Base-by-base conservation (phyloP, 164 flowering plant species). In the Euptelea pleiosperma region DNA sequence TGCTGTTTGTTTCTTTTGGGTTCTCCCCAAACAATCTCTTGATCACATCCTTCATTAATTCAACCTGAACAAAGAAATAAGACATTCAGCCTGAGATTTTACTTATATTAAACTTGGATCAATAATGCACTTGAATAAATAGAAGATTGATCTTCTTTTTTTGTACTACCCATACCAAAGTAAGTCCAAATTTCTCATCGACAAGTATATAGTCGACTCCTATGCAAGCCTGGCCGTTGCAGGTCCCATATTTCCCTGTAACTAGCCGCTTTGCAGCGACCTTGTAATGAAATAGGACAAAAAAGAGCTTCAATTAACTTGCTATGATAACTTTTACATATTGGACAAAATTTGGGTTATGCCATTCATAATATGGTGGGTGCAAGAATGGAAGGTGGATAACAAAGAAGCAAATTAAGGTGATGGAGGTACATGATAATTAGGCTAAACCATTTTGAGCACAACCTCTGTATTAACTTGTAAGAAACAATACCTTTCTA, bases 181-280 rank as follows among this genome's bases (percentile, higher is more conserved):
- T 31, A 15, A 80, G 52, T 28, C 81, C 84, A 40, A 62, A 72
- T 18, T 78, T 77, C 36, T 85, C 78, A 67, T 85, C 79, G 42
- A 86, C 86, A 3, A 91, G 78, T 48, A 89, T 18, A 73, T 88
- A 91, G 65, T 91, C 98, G 0, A 82, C 50, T 26, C 75, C 86
- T 46, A 91, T 61, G 51, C 98, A 91, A 7, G 84, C 92, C 63
- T 91, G 98, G 36, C 98, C 98, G 46, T 55, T 39, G 68, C 90
- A 79, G 0, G 80, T 26, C 0, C 82, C 90, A 83, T 87, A 91
- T 64, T 91, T 91, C 3, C 76, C 94, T 1, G 75, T 76, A 4
- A 59, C 67, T 34, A 91, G 70, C 65, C 98, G 75, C 56, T 77
- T 80, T 28, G 65, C 69, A 21, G 86, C 82, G 29, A 83, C 78